Percentiles rank a stretch among this genome's conserved stretches.
These are phyloP conservation scores for Lipomyces orientalis DNA, from an alignment of 805 yeast species.

Conservation along the genomic window DNA sequence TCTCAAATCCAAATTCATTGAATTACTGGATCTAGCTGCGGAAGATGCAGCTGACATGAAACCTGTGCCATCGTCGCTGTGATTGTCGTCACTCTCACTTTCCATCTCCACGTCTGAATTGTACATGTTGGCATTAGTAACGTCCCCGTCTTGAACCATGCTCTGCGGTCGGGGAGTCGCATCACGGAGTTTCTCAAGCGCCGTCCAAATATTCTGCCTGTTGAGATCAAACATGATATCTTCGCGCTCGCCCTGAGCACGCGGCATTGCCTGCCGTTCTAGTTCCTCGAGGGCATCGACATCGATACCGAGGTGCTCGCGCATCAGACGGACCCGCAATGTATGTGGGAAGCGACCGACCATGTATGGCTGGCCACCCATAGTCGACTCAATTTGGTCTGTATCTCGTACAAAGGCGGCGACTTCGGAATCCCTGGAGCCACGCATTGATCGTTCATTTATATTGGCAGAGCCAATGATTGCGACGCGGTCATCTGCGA, in stretches of 20 bases:
- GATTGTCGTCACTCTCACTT: constrained; percentile 13
- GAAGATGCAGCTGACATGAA: constrained; percentile 12
- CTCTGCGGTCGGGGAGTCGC: constrained; percentile 6
- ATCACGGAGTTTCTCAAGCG: constrained; percentile 20
- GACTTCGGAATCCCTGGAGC: constrained; percentile 91
- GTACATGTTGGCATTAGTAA: constrained; percentile 23
- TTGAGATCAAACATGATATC: constrained; percentile 16
- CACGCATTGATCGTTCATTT: constrained; percentile 95
- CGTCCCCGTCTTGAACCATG: constrained; percentile 7
- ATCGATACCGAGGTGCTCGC: constrained; percentile 95
- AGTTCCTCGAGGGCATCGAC: constrained; percentile 83
- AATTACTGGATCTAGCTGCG: not conserved
- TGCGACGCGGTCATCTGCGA: constrained; percentile 92
- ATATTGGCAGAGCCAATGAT: constrained; percentile 97
- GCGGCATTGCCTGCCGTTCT: constrained; percentile 65
- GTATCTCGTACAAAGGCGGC: constrained; percentile 88
- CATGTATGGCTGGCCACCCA: constrained; percentile 81
- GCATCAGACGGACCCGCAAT: constrained; percentile 86
- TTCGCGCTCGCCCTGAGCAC: not conserved
- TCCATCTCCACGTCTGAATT: constrained; percentile 27
- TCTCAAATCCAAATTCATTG: not conserved
- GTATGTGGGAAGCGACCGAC: constrained; percentile 92
- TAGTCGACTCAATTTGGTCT: constrained; percentile 66
- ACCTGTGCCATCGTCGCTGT: constrained; percentile 3
- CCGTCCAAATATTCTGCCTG: constrained; percentile 28